These are phyloP conservation scores for Rhodosporidiobolus odoratus DNA, from an alignment of 768 basidiomycete species.

Conservation along the genomic window DNA sequence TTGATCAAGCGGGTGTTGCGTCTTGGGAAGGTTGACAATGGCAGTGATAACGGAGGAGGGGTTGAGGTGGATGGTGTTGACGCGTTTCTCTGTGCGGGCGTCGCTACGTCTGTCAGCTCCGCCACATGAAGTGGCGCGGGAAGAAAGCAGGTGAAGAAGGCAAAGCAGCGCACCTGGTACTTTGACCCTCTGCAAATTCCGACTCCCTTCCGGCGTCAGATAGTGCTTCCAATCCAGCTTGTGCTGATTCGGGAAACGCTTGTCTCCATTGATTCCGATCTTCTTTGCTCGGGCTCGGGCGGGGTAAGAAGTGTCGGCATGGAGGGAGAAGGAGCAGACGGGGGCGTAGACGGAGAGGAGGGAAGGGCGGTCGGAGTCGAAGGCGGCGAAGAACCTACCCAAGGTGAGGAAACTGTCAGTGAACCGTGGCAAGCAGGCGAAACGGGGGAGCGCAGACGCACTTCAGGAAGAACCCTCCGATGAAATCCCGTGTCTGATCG, in stretches of 20 bases:
- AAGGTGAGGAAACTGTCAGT: not conserved
- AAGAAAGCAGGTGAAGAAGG: not conserved
- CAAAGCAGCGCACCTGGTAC: slow-evolving; percentile 29
- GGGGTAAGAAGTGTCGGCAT: slow-evolving; percentile 76
- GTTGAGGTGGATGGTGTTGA: slow-evolving; percentile 63
- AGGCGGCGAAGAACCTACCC: slow-evolving; percentile 59
- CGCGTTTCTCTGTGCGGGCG: slow-evolving; percentile 38
- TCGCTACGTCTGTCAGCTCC: slow-evolving; percentile 36
- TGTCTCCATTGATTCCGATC: slow-evolving; percentile 45
- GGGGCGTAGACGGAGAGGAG: slow-evolving; percentile 73
- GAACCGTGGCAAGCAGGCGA: not conserved
- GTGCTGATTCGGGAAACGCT: slow-evolving; percentile 67
- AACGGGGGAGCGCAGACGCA: slow-evolving; percentile 48
- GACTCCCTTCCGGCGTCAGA: slow-evolving; percentile 56
- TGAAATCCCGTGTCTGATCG: slow-evolving; percentile 63
- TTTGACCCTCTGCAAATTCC: slow-evolving; percentile 57
- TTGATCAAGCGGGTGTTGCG: slow-evolving; percentile 73
- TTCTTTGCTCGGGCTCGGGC: slow-evolving; percentile 68
- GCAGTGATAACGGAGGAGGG: slow-evolving; percentile 60
- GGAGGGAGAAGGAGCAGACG: slow-evolving; percentile 84
- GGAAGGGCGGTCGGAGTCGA: slow-evolving; percentile 66
- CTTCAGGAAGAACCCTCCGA: slow-evolving; percentile 73
- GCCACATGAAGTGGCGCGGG: not conserved
- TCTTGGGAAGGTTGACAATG: slow-evolving; percentile 63
- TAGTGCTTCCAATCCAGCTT: slow-evolving; percentile 71